A percentile compares a stretch with the other conserved stretches of the same genome.
These are phyloP conservation scores for Populus alba DNA, from an alignment of 345 rosid genomes.

Conservation along the genomic window DNA sequence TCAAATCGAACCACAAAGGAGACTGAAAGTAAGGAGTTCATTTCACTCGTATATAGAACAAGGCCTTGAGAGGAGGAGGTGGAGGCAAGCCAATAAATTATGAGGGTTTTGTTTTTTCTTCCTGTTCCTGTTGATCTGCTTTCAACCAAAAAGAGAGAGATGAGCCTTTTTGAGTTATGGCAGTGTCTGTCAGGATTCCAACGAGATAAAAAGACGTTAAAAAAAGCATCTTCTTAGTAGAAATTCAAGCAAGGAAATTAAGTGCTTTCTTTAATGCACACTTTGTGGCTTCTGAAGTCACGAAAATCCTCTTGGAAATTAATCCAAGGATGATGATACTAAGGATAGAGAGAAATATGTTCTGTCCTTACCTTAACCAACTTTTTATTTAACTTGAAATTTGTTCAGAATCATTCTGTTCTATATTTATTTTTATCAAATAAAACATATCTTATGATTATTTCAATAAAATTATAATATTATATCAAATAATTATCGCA, in stretches of 20 bases:
- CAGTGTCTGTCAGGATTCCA: conserved; percentile 16
- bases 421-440: too few relatives aligned
- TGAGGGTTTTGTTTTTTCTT: conserved; percentile 6
- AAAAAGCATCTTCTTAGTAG: conserved; percentile 17
- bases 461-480: too few relatives aligned
- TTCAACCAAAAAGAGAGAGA: conserved; percentile 12
- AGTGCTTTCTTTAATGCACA: not conserved
- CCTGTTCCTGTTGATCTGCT: conserved; percentile 24
- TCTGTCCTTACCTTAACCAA: not conserved
- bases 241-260: not conserved
- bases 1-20: conserved; percentile 47
- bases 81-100: not conserved
- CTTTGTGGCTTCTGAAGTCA: not conserved
- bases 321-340: not conserved
- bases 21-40: conserved; percentile 38
- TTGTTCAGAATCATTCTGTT: too few relatives aligned
- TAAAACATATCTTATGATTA: too few relatives aligned
- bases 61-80: not conserved
- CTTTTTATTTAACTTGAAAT: too few relatives aligned
- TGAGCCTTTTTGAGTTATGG: conserved; percentile 9
- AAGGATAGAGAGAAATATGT: not conserved
- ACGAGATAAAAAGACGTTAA: conserved; percentile 16
- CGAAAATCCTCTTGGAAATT: not conserved
- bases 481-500: too few relatives aligned
- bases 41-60: conserved; percentile 16